Evolutionary conservation across 2,329 filamentous ascomycete species (phyloP), one percentile per base, ranked within the genome.

Genomic region (Chrysoporthe deuterocubensis): DNA sequence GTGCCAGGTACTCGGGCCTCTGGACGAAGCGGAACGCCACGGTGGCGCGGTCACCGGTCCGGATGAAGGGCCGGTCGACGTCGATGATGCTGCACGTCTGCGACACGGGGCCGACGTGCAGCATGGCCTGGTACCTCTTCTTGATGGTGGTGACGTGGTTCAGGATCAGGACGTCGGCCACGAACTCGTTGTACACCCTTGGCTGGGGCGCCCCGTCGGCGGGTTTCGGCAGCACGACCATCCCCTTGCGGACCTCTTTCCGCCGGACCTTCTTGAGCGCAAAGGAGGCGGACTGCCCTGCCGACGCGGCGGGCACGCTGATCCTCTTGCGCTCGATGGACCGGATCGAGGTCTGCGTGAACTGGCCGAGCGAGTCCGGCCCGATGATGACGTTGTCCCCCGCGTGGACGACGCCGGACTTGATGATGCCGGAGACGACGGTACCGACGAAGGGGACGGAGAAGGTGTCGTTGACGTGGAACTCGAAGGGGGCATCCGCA

Each of bases 31-130:
- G 89, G 81, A 99, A 99, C 0, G 95, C 96, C 1, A 99, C 96
- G 0, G 90, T 90, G 2, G 96, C 96, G n/a, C 95, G 86, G 77
- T 98, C 96, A 11, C 96, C 96, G 0, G 95, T 97, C 8, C 96
- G 89, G 72, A 99, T 97, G 74, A 94, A 96, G 37, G 92, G 92
- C n/a, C 95, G 90, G 77, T 99, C 96, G 72, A 99, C 96, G 75
- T 97, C 96, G 75, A 99, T 97, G 76, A 99, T 97, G 13, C 94
- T 90, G 76, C 96, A 99, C 0, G 96, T 99, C 81, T 99, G 96
- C 52, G 92, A 93, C 56, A 99, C 92, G 0, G 96, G 92, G 0
- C 96, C 96, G 4, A 99, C 94, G 74, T 99, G 96, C 32, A 99
- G 85, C 94, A 98, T 99, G 0, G 96, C 96, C 81, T 99, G 96